Evolutionary conservation across 2,329 filamentous ascomycete species (phyloP), one percentile per base, ranked within the genome.

Genomic region (Leptodontidium sp.): DNA sequence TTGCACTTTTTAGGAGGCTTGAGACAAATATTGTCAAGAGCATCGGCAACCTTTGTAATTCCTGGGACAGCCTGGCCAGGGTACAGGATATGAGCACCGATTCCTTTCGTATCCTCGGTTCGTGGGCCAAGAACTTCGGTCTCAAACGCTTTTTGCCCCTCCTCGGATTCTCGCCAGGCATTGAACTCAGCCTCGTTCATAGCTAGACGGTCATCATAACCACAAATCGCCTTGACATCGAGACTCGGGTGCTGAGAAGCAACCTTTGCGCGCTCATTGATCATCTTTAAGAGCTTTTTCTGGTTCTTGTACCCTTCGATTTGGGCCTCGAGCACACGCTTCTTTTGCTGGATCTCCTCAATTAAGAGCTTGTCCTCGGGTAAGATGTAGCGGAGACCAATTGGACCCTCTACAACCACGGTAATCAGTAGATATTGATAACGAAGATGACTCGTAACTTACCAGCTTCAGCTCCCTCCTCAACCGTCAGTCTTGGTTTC

Each of bases 181-280:
- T 68, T 62, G 47, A 78, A 77, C 61, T 78, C 71, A 21, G 68
- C 66, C 29, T 76, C 72, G 50, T 77, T 78, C 47, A 78, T 72
- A 15, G 75, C 69, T 14, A 78, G 71, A 21, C 76, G 76, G 47
- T 75, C 72, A 52, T 78, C 76, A 50, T 77, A 78, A 29, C 76
- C 76, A 58, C 77, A 78, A 11, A 76, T 65, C 11, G 71, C 67
- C 50, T 77, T 76, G 17, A 71, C 62, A 24, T 73, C 69, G 12
- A 72, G 29, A 32, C 68, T 67, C 15, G 72, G 71, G 32, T 75
- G 71, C 32, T 71, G 61, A 7, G 68, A 68, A 35, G 74, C 75
- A 32, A 62, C 59, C 52, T 72, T 71, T 5, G 68, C 69, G 24
- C 75, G 76, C 5, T 72, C 70, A n/a, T 73, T 68, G 9, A 77